Percentiles rank a stretch among this genome's conserved stretches.
Evolutionary conservation across 2,329 filamentous ascomycete genomes (phyloP).

Genomic region (Aspergillus sp.): DNA sequence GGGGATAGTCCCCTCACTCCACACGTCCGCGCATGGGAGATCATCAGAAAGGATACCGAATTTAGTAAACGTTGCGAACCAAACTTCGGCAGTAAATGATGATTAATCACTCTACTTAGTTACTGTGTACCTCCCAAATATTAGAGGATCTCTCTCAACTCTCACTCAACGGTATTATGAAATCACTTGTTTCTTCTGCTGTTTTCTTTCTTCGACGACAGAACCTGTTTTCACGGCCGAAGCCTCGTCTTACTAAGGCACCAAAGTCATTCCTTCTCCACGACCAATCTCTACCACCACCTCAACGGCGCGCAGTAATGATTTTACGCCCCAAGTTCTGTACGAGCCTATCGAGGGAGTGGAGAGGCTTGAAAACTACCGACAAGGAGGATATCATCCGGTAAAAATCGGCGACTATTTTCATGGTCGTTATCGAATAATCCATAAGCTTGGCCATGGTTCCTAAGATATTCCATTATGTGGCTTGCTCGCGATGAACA

Average conservation of each 20-base stretch:
- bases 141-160: no score
- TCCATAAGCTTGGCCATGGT: conserved; percentile 39
- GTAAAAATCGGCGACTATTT: conserved; percentile 24
- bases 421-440: conserved; percentile 29
- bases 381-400: conserved; percentile 22
- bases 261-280: neutral
- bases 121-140: no score
- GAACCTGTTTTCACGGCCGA: neutral
- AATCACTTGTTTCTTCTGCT: neutral
- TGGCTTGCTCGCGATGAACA: conserved; percentile 23
- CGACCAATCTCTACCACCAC: conserved; percentile 2
- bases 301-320: conserved; percentile 6
- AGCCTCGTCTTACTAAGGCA: neutral
- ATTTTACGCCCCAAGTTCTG: conserved; percentile 2
- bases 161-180: no score
- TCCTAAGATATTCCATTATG: conserved; percentile 30
- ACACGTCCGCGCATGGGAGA: no score
- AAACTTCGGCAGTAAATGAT: no score
- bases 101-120: no score
- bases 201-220: neutral
- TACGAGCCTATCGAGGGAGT: conserved; percentile 16
- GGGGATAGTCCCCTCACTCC: no score
- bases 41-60: no score
- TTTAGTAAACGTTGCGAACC: no score
- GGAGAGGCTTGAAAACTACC: conserved; percentile 20